These are phyloP conservation scores for Phytopythium helicoides DNA, from an alignment of 352 stramenopile genomes.

Conservation along the genomic window DNA sequence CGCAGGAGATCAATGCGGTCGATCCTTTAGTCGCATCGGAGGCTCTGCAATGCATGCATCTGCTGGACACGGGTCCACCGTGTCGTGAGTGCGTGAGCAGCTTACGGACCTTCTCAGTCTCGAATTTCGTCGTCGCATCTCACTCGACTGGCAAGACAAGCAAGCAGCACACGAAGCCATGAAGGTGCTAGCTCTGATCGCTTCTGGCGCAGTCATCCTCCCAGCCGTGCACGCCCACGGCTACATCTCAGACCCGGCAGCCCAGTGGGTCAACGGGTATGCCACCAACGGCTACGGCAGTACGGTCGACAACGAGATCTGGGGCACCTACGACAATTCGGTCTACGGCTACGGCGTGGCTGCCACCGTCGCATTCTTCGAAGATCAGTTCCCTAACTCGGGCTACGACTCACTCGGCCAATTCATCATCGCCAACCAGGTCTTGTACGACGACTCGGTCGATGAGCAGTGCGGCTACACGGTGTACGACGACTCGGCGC, in stretches of 20 bases:
- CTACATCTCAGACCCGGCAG: slow-evolving; percentile 44
- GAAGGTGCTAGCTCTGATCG: slow-evolving; percentile 13
- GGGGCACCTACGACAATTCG: slow-evolving; percentile 21
- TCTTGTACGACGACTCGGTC: slow-evolving; percentile 22
- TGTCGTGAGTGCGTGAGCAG: too few relatives aligned
- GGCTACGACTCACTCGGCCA: slow-evolving; percentile 32
- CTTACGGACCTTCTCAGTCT: slow-evolving; percentile 6
- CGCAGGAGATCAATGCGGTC: too few relatives aligned
- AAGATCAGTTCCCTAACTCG: slow-evolving; percentile 24
- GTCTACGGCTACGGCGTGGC: slow-evolving; percentile 15
- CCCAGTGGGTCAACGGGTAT: slow-evolving; percentile 32
- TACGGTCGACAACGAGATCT: slow-evolving; percentile 39
- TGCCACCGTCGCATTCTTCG: slow-evolving; percentile 25
- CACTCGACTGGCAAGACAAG: neutral
- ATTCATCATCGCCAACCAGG: slow-evolving; percentile 41
- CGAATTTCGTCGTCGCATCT: slow-evolving; percentile 12
- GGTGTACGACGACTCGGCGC: slow-evolving; percentile 29
- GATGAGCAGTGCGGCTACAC: slow-evolving; percentile 26
- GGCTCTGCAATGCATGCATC: neutral
- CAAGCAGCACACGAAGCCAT: neutral
- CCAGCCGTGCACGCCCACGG: slow-evolving; percentile 17
- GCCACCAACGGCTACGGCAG: slow-evolving; percentile 41
- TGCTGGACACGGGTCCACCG: neutral
- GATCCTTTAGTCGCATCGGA: neutral
- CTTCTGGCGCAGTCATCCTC: slow-evolving; percentile 17